Evolutionary conservation across 805 yeast species (phyloP).

Genomic region (Metschnikowia similis): DNA sequence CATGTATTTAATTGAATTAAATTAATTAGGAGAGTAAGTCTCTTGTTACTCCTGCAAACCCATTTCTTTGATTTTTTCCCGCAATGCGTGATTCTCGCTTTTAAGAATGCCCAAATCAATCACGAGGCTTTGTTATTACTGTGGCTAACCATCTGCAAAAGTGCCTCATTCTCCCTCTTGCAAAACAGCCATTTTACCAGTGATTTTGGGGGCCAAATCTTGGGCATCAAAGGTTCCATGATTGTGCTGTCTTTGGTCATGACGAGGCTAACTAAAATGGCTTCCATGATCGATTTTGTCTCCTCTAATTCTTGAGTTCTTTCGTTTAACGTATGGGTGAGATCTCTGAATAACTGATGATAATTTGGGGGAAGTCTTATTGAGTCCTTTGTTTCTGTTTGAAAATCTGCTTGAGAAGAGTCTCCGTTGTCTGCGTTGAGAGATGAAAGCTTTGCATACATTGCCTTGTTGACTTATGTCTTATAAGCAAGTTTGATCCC

Average conservation of each 20-base stretch:
- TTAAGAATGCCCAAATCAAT: constrained; percentile 63
- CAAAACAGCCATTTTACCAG: constrained; percentile 55
- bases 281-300: constrained; percentile 60
- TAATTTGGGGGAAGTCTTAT: constrained; percentile 40
- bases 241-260: constrained; percentile 22
- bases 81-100: constrained; percentile 27
- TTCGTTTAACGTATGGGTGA: constrained; percentile 45
- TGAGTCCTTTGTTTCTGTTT: constrained; percentile 7
- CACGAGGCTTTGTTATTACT: constrained; percentile 69
- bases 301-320: constrained; percentile 50
- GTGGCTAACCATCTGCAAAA: constrained; percentile 66
- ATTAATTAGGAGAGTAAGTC: background rate
- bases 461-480: constrained; percentile 39
- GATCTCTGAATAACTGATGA: constrained; percentile 45
- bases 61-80: constrained; percentile 11
- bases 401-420: constrained; percentile 5
- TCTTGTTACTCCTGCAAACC: constrained; percentile 2
- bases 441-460: constrained; percentile 30
- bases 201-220: constrained; percentile 69
- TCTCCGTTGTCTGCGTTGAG: constrained; percentile 7
- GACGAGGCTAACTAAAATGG: constrained; percentile 38
- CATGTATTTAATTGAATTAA: background rate
- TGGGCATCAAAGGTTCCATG: constrained; percentile 66
- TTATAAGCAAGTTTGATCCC: constrained; percentile 52
- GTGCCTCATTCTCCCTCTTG: constrained; percentile 65